Base-by-base conservation (phyloP, 805 yeast genomes). In the Candida schatavii region DNA sequence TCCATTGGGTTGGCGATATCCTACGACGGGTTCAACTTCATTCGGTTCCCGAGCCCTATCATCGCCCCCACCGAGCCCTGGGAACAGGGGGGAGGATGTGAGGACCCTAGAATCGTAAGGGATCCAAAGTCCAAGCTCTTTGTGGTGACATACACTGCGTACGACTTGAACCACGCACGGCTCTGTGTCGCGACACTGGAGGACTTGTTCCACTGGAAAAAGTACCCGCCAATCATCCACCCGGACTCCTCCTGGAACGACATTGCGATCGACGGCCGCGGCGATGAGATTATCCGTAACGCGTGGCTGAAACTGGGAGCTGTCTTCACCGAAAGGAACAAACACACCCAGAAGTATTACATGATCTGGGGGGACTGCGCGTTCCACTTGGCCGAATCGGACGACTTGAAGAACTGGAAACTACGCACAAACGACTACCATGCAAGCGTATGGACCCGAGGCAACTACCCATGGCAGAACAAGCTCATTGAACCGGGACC, bases 311-410 rank as follows among this genome's bases (percentile, higher is more conserved):
- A 69, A 48, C 59, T 66, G 14, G 74, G 72, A 2, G 72, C 73
- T 2, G 48, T 69, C 1, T 64, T 69, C 44, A 57, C 58, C 5
- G 68, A 68, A 30, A 47, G 38, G 25, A 33, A 39, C 25, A 52
- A 54, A 37, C 43, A 45, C 14, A 66, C 65, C 44, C 71, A 71
- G 3, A 52, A 56, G 29, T 68, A 62, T 44, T 66, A 67, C 46
- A 69, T 69, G 74, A 58, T 69, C 18, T 69, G 71, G 70, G 74
- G 74, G 18, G 74, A 69, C 48, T 56, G 64, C 9, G 59, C 60
- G 27, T 56, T 69, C 42, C 62, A 66, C 45, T 54, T 69, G 46
- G 73, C 72, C 3, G 55, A 48, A 22, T 61, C 68, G 7, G 48
- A 47, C 22, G 72, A 69, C 43, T 46, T 68, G 43, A 46, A 59